Evolutionary conservation across 371 early-diverging fungal genomes (phyloP).

Genomic region (Globomyces sp.): DNA sequence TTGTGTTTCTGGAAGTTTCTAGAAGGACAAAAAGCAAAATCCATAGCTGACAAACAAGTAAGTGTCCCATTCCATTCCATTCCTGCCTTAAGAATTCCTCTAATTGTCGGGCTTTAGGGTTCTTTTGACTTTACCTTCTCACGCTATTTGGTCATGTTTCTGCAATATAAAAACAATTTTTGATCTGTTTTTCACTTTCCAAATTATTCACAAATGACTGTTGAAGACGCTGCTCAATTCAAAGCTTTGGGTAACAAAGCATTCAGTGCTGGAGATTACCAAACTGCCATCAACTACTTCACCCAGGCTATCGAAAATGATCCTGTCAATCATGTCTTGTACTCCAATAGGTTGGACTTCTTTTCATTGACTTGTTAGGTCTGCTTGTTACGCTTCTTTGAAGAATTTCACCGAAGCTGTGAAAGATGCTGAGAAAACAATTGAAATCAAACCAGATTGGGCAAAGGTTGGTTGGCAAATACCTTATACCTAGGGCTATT

Average conservation of each 20-base stretch:
- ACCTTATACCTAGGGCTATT: slow-evolving; percentile 59
- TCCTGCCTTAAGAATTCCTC: too few relatives aligned
- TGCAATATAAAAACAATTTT: too few relatives aligned
- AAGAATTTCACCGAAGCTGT: slow-evolving; percentile 73
- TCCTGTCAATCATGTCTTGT: slow-evolving; percentile 79
- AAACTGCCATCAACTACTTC: slow-evolving; percentile 84
- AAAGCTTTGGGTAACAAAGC: slow-evolving; percentile 84
- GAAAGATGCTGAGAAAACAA: slow-evolving; percentile 78
- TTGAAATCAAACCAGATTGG: slow-evolving; percentile 77
- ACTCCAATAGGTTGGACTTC: slow-evolving; percentile 68
- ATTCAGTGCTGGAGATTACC: slow-evolving; percentile 76
- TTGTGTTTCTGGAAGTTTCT: too few relatives aligned
- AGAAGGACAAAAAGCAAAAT: too few relatives aligned
- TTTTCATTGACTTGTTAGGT: slow-evolving; percentile 37
- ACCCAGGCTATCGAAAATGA: slow-evolving; percentile 87
- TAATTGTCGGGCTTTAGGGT: too few relatives aligned
- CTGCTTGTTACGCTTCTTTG: slow-evolving; percentile 74
- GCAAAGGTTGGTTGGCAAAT: slow-evolving; percentile 46
- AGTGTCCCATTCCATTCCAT: too few relatives aligned
- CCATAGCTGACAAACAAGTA: too few relatives aligned
- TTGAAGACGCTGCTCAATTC: slow-evolving; percentile 67
- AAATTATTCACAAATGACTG: not conserved
- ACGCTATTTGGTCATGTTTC: too few relatives aligned
- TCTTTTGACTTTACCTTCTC: too few relatives aligned
- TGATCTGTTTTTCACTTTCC: not conserved